Conservation (phyloP, 352 stramenopile genomes). For the Peronospora tabacina region DNA sequence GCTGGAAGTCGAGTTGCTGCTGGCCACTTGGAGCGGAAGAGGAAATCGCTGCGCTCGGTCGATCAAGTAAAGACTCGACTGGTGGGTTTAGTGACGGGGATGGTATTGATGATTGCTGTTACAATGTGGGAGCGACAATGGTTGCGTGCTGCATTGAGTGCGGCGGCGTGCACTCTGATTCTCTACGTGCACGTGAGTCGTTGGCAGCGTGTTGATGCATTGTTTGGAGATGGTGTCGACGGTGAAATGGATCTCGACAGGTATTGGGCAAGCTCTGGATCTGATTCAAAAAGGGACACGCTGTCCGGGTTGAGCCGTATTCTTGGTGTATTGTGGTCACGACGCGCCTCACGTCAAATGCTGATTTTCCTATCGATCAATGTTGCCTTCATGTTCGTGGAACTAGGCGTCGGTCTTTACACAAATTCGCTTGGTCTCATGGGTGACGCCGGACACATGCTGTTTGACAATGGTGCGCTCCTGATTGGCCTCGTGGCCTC, state of each 20-base stretch:
- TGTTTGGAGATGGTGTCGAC: constrained; percentile 2
- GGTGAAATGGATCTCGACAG: constrained; percentile 35
- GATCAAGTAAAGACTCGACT: constrained; percentile 30
- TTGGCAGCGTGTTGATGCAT: constrained; percentile 13
- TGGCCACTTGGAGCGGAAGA: constrained; percentile 10
- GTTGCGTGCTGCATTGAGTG: constrained; percentile 39
- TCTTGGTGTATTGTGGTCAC: constrained; percentile 39
- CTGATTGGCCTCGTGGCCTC: constrained; percentile 79
- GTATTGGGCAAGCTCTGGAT: constrained; percentile 22
- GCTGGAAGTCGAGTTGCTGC: constrained; percentile 16
- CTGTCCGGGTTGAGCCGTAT: constrained; percentile 15
- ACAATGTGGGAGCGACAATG: constrained; percentile 40
- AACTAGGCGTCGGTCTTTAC: constrained; percentile 75
- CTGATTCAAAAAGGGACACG: not conserved
- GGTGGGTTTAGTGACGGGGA: constrained; percentile 33
- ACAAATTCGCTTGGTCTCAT: constrained; percentile 83
- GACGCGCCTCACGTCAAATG: constrained; percentile 65
- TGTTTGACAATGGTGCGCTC: constrained; percentile 82
- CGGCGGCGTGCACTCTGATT: constrained; percentile 36
- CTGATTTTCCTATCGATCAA: constrained; percentile 77
- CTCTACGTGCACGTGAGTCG: constrained; percentile 41
- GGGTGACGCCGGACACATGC: constrained; percentile 84
- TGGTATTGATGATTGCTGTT: constrained; percentile 33
- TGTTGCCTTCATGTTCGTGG: constrained; percentile 84
- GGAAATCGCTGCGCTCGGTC: constrained; percentile 18